These are phyloP conservation scores for Calonectria montana DNA, from an alignment of 2,329 filamentous ascomycete species.

Conservation along the genomic window DNA sequence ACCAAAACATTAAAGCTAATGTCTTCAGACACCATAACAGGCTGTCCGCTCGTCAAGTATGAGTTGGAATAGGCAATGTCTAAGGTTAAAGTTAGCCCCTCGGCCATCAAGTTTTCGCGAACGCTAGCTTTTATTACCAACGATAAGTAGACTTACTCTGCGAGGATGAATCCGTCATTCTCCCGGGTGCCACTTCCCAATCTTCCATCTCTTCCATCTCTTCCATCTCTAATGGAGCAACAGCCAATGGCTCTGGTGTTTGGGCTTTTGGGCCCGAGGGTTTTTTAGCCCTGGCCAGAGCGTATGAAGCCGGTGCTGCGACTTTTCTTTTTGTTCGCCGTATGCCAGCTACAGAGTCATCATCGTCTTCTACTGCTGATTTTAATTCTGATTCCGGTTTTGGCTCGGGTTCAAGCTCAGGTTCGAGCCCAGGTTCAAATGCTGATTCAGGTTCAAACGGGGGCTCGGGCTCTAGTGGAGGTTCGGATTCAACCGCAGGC, in stretches of 20 bases:
- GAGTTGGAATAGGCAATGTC: slow-evolving; percentile 58
- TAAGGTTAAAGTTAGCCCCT: slow-evolving; percentile 30
- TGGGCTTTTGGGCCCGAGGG: neutral
- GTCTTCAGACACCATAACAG: slow-evolving; percentile 51
- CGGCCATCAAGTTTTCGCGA: neutral
- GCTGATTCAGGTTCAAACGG: neutral
- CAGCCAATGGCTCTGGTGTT: neutral
- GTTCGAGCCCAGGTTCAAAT: neutral
- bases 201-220: slow-evolving; percentile 56
- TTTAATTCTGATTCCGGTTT: neutral
- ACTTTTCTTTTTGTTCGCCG: slow-evolving; percentile 6
- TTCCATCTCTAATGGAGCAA: slow-evolving; percentile 50
- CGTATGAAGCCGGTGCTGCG: neutral
- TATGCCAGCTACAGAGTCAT: neutral
- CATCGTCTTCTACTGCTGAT: neutral
- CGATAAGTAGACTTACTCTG: slow-evolving; percentile 49
- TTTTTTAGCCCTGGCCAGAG: neutral
- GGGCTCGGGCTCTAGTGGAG: neutral
- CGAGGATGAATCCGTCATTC: slow-evolving; percentile 45
- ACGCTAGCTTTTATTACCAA: neutral
- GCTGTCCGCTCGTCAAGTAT: slow-evolving; percentile 52
- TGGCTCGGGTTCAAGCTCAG: neutral
- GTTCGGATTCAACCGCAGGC: neutral
- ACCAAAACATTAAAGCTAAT: slow-evolving; percentile 54
- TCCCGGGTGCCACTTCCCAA: slow-evolving; percentile 60